These are phyloP conservation scores for Acanthamoeba castellanii DNA, from an alignment of 208 protist genomes.

Conservation along the genomic window DNA sequence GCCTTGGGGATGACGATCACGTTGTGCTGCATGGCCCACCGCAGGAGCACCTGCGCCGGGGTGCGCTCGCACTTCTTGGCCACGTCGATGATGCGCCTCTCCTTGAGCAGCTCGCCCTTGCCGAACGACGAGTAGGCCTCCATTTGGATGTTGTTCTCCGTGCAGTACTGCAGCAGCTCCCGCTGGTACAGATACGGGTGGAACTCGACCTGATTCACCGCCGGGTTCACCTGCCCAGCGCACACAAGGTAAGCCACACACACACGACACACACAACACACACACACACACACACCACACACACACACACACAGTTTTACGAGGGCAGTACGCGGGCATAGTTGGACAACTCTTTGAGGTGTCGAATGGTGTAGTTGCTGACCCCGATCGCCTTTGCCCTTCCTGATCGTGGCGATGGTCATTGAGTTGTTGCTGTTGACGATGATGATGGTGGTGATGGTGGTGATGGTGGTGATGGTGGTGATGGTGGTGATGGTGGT, in stretches of 20 bases:
- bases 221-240: neutral
- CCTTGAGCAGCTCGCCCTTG: constrained; percentile 47
- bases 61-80: constrained; percentile 38
- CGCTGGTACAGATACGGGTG: constrained; percentile 57
- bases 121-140: constrained; percentile 63
- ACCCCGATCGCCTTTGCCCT: constrained; percentile 42
- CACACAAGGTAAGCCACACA: neutral
- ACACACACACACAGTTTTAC: neutral
- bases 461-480: too few species aligned
- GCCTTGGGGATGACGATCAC: constrained; percentile 75
- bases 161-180: constrained; percentile 37
- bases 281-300: neutral
- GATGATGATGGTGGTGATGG: too few species aligned
- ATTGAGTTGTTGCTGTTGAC: too few species aligned
- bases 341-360: constrained; percentile 19
- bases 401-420: too few species aligned
- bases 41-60: constrained; percentile 78
- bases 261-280: too few species aligned
- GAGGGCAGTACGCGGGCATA: constrained; percentile 6
- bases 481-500: too few species aligned
- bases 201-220: constrained; percentile 60
- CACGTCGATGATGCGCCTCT: constrained; percentile 56
- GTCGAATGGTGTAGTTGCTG: constrained; percentile 51
- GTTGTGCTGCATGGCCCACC: constrained; percentile 77
- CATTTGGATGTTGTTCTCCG: constrained; percentile 66